phyloP scores from a whole-genome alignment of 2,329 filamentous ascomycete species.

The Ceratocystis smalleyi region DNA sequence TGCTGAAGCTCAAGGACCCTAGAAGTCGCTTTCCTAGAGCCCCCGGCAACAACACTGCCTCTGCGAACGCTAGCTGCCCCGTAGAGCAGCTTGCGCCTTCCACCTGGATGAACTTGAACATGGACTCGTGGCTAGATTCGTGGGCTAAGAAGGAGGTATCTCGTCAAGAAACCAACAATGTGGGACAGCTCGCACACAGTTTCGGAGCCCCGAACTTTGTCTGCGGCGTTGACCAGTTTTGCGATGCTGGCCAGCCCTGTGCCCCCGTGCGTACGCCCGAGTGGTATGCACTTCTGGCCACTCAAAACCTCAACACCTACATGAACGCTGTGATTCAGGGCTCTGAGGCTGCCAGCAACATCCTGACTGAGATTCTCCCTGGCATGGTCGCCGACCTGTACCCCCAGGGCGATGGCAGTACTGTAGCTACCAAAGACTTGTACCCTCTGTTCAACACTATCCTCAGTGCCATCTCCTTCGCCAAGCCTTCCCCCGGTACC shows the following conservation, averaged over 20 bases:
- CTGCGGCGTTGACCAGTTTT: conserved; percentile 15
- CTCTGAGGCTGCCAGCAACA: conserved; percentile 14
- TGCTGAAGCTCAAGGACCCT: background rate
- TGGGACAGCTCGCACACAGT: conserved; percentile 14
- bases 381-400: conserved; percentile 17
- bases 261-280: conserved; percentile 15
- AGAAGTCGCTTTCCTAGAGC: background rate
- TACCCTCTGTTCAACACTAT: conserved; percentile 14
- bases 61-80: background rate
- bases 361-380: conserved; percentile 15
- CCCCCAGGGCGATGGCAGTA: conserved; percentile 13
- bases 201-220: conserved; percentile 18
- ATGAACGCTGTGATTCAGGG: conserved; percentile 16
- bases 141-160: conserved; percentile 14
- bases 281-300: conserved; percentile 16
- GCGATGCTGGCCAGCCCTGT: conserved; percentile 18
- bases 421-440: conserved; percentile 14
- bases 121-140: conserved; percentile 13
- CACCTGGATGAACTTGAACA: background rate
- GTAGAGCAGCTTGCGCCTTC: background rate
- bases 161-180: conserved; percentile 8
- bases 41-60: background rate
- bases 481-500: conserved; percentile 1
- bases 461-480: conserved; percentile 14
- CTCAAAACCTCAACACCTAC: conserved; percentile 17